Percentiles rank a stretch among this genome's conserved stretches.
Conservation (phyloP, 345 rosid species). For the Diplotaxis tenuifolia region DNA sequence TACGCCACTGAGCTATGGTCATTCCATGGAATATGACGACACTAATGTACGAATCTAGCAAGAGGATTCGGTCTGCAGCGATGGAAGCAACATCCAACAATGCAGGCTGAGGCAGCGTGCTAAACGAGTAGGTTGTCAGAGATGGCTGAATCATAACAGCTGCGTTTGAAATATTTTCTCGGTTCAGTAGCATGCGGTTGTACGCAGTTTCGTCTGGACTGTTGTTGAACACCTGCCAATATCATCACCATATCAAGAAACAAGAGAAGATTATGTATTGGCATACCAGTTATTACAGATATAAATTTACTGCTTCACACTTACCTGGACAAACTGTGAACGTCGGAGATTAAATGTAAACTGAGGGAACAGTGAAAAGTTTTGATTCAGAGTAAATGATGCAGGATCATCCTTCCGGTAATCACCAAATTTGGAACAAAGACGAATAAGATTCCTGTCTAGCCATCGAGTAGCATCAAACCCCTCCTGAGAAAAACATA, state of each 20-base stretch:
- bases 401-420: conserved; percentile 97
- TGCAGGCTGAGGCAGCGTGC: conserved; percentile 82
- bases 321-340: conserved; percentile 98
- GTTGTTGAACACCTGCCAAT: conserved; percentile 40
- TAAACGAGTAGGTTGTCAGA: conserved; percentile 81
- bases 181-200: conserved; percentile 35
- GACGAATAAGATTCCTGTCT: conserved; percentile 89
- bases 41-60: conserved; percentile 91
- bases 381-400: conserved; percentile 84
- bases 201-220: conserved; percentile 45
- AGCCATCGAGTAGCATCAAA: conserved; percentile 99
- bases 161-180: conserved; percentile 36
- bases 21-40: conserved; percentile 95
- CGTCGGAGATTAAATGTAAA: conserved; percentile 94
- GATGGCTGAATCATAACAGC: conserved; percentile 86
- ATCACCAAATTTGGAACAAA: conserved; percentile 96
- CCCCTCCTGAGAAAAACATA: conserved; percentile 67
- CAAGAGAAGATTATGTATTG: not conserved
- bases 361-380: conserved; percentile 97
- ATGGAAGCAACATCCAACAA: conserved; percentile 96
- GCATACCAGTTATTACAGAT: not conserved
- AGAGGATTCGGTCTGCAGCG: conserved; percentile 83
- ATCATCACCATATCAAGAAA: conserved; percentile 14
- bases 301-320: not conserved
- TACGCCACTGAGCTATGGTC: conserved; percentile 99